Conservation (phyloP, 2,329 filamentous ascomycete species). For the Hypoxylon sp. region DNA sequence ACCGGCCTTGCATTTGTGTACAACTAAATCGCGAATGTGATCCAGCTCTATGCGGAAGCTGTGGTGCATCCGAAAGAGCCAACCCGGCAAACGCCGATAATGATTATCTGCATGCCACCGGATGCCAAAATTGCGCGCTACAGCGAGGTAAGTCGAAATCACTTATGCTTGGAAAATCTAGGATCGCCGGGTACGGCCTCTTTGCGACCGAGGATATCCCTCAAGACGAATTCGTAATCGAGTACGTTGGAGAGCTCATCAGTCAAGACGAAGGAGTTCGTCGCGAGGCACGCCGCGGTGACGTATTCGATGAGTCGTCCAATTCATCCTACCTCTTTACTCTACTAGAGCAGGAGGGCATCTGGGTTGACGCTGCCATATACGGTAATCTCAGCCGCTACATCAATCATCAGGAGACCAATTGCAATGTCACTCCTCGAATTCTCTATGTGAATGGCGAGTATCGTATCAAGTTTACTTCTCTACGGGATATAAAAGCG, state of each 20-base stretch:
- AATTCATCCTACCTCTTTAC: conserved; percentile 77
- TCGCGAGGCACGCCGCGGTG: conserved; percentile 72
- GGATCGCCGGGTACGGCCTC: conserved; percentile 81
- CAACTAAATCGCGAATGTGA: conserved; percentile 85
- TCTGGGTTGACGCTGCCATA: conserved; percentile 80
- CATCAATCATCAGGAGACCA: conserved; percentile 79
- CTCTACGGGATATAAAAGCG: conserved; percentile 74
- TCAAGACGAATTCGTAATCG: conserved; percentile 81
- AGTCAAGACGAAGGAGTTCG: conserved; percentile 78
- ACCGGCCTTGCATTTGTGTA: conserved; percentile 77
- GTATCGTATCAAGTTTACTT: conserved; percentile 82
- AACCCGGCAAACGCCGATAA: conserved; percentile 77
- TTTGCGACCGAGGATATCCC: conserved; percentile 78
- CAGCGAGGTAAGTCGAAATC: conserved; percentile 77
- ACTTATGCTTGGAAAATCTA: conserved; percentile 78
- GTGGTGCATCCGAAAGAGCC: conserved; percentile 77
- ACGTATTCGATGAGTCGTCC: conserved; percentile 73
- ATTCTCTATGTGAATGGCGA: conserved; percentile 82
- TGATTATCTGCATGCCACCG: conserved; percentile 67
- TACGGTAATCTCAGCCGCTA: conserved; percentile 87
- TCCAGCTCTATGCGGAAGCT: conserved; percentile 78
- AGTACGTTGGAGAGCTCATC: conserved; percentile 85
- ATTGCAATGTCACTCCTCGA: conserved; percentile 75
- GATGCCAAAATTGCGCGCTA: conserved; percentile 80
- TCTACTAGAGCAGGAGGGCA: conserved; percentile 71